Evolutionary conservation across 257 asterid genomes (phyloP), one percentile per base, ranked within the genome.

Genomic region (Osmanthus fragrans): DNA sequence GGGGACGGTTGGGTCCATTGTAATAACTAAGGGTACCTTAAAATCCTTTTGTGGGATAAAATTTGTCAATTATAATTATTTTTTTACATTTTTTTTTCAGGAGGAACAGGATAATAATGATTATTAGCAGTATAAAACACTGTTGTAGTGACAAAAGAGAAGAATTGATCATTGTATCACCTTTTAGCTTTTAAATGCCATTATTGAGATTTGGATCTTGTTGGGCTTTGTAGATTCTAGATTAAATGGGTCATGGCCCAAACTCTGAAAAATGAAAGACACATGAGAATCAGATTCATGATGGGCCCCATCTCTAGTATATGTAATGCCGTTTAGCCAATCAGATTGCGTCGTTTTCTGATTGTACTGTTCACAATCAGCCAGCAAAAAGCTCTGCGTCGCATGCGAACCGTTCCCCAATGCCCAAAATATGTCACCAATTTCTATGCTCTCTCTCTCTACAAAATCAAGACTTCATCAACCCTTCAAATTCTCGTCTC

Each of bases 401-500:
- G 85, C 91, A 87, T 15, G 32, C 18, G 85, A 87, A 74, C 21
- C 21, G 36, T 29, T 71, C 75, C 86, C 85, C 87, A 25, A 63
- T 23, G 36, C 77, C 76, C 33, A 69, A 66, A 76, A 70, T 23
- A 81, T 81, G 80, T 83, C 88, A 80, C 84, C 84, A 79, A 58
- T 83, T 83, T 54, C 87, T 70, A 87, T 80, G 83, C 80, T 73
- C 34, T 37, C 73, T 25, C 54, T 60, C 32, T 67, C 7, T 66
- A 13, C 79, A 32, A 74, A 56, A 72, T 71, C 86, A 69, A 74
- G 32, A 37, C 79, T 80, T 37, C 86, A 72, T 76, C 83, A 83
- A 78, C 25, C 42, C 45, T 71, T 77, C 70, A 73, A 47, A 30
- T 18, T 69, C 51, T 19, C 10, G 23, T 42, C 39, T 45, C 69